These are phyloP conservation scores for Epichloe gansuensis DNA, from an alignment of 2,329 filamentous ascomycete species.

Conservation along the genomic window DNA sequence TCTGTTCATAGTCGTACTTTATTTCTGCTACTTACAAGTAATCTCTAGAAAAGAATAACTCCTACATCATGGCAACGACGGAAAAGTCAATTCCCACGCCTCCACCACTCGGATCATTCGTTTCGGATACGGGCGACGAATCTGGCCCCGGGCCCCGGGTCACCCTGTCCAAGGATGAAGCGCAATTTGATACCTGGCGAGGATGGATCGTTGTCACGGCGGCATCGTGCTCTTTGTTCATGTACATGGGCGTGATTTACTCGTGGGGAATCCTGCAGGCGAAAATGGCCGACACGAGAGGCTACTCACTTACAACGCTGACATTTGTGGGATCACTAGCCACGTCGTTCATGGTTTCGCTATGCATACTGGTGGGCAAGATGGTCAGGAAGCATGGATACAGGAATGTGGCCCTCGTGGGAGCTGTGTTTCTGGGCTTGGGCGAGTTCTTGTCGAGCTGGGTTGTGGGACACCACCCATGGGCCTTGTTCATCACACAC, in stretches of 20 bases:
- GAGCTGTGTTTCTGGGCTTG: conserved; percentile 14
- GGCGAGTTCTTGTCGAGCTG: conserved; percentile 17
- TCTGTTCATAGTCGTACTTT: no score
- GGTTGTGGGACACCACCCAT: conserved; percentile 10
- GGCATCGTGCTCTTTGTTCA: conserved; percentile 13
- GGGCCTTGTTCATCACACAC: conserved; percentile 15
- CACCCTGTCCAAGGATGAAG: conserved; percentile 15
- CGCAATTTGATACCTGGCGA: conserved; percentile 7
- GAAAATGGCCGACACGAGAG: conserved; percentile 11
- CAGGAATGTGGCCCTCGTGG: conserved; percentile 10
- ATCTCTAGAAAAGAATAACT: no score
- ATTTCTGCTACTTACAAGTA: no score
- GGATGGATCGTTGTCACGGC: conserved; percentile 17
- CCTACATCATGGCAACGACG: background rate
- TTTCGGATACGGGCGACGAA: background rate
- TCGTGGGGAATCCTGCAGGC: conserved; percentile 17
- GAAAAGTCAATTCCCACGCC: background rate
- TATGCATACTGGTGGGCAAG: conserved; percentile 14
- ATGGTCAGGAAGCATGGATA: conserved; percentile 13
- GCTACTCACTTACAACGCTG: conserved; percentile 13
- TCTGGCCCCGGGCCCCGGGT: background rate
- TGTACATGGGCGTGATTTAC: conserved; percentile 18
- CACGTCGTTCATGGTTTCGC: conserved; percentile 16
- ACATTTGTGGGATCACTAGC: conserved; percentile 17
- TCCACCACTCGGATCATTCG: background rate